A percentile compares a stretch with the other conserved stretches of the same genome.
Conservation (phyloP, 1,139 yeast species). For the Yamadazyma atmosphaerica region DNA sequence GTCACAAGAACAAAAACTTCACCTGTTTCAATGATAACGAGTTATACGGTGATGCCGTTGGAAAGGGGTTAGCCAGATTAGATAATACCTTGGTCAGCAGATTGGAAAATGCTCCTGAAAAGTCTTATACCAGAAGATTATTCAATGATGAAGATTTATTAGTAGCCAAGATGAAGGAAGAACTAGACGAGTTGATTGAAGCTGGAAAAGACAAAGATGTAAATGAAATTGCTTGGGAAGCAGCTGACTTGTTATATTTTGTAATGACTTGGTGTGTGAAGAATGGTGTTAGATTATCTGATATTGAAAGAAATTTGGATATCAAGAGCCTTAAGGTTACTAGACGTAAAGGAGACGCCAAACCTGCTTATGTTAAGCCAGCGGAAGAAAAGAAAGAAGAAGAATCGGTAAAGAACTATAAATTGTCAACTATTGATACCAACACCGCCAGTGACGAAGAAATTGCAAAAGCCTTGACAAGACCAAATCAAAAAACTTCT, state of each 20-base stretch:
- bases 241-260: conserved; percentile 92
- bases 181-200: conserved; percentile 92
- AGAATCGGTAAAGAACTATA: conserved; percentile 33
- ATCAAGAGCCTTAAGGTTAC: conserved; percentile 83
- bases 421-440: conserved; percentile 62
- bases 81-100: conserved; percentile 64
- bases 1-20: conserved; percentile 72
- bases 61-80: conserved; percentile 61
- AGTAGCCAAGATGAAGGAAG: conserved; percentile 88
- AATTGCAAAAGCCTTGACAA: conserved; percentile 61
- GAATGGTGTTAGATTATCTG: conserved; percentile 74
- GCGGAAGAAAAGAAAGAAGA: conserved; percentile 12
- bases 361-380: conserved; percentile 65
- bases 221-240: conserved; percentile 90
- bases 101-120: conserved; percentile 70
- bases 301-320: conserved; percentile 82
- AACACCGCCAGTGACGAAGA: conserved; percentile 41
- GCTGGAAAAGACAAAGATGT: conserved; percentile 54
- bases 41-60: conserved; percentile 45
- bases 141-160: conserved; percentile 75
- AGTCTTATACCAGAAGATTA: conserved; percentile 88
- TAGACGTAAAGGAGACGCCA: conserved; percentile 95
- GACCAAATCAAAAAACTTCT: conserved; percentile 90
- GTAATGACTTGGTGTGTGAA: conserved; percentile 85
- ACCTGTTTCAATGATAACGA: conserved; percentile 69